A percentile compares a stretch with the other conserved stretches of the same genome.
Evolutionary conservation across 2,329 filamentous ascomycete species (phyloP).

Genomic region (Cryphonectria japonica): DNA sequence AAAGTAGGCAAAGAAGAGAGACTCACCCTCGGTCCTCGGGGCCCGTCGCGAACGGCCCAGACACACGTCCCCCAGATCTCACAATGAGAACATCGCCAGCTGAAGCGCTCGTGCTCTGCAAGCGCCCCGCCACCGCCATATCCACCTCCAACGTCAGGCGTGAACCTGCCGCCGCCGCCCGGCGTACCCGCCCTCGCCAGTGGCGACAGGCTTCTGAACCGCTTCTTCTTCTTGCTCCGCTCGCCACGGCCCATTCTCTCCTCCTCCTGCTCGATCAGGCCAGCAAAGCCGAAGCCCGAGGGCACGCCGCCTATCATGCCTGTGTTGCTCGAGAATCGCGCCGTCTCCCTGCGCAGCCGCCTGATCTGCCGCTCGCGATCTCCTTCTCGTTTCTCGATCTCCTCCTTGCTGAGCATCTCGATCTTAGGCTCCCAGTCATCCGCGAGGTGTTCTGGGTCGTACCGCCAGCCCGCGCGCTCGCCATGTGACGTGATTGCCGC

Average conservation of each 20-base stretch:
- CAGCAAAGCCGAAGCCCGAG: constrained; percentile 53
- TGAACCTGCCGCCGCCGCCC: constrained; percentile 69
- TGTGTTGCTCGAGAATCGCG: constrained; percentile 84
- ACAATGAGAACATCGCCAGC: constrained; percentile 90
- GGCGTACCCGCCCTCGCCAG: constrained; percentile 69
- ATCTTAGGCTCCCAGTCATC: constrained; percentile 85
- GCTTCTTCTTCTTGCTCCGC: constrained; percentile 90
- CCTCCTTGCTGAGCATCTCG: constrained; percentile 84
- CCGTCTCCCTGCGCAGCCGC: constrained; percentile 85
- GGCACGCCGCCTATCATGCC: constrained; percentile 80
- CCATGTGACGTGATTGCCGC: constrained; percentile 57
- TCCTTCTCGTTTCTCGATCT: constrained; percentile 95
- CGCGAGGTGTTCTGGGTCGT: constrained; percentile 87
- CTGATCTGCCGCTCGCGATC: constrained; percentile 91
- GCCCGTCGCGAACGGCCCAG: constrained; percentile 94
- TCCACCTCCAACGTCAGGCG: constrained; percentile 77
- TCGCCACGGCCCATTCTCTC: constrained; percentile 91
- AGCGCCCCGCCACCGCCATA: constrained; percentile 69
- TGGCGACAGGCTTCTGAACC: constrained; percentile 88
- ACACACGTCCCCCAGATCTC: constrained; percentile 85
- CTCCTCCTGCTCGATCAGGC: constrained; percentile 63
- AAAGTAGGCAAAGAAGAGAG: constrained; percentile 18
- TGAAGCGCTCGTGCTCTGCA: constrained; percentile 75
- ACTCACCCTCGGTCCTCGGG: constrained; percentile 78
- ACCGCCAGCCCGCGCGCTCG: constrained; percentile 79